A percentile compares a stretch with the other conserved stretches of the same genome.
These are phyloP conservation scores for Pythium brassicae DNA, from an alignment of 352 stramenopile species.

Conservation along the genomic window DNA sequence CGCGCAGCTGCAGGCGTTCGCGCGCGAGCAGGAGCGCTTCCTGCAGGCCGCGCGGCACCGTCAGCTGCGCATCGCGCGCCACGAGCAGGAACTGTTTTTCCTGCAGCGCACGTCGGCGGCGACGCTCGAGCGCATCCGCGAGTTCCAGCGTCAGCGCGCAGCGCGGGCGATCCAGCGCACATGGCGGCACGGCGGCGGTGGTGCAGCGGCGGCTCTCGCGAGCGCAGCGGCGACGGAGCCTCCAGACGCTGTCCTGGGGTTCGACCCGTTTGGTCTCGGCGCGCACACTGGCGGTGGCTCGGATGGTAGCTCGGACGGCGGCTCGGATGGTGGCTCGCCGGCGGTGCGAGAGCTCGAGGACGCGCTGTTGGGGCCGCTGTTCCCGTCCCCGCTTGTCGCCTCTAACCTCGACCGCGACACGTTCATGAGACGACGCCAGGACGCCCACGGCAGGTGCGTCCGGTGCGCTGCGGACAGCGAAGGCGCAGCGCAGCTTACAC, in stretches of 20 bases:
- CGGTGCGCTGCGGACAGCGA: not conserved
- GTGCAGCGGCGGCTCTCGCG: not conserved
- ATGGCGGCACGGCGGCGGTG: constrained; percentile 21
- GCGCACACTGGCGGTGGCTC: constrained; percentile 4
- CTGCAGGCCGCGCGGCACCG: constrained; percentile 34
- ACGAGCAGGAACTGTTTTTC: constrained; percentile 65
- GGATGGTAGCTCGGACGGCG: not conserved
- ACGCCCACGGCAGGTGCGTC: constrained; percentile 28
- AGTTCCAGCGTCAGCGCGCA: constrained; percentile 36
- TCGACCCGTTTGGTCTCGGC: constrained; percentile 27
- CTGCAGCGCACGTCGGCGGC: constrained; percentile 49
- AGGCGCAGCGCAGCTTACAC: not conserved
- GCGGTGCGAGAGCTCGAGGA: not conserved
- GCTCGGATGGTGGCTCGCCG: not conserved
- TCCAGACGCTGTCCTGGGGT: constrained; percentile 24
- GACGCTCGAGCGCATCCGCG: constrained; percentile 36
- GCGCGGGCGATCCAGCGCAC: constrained; percentile 38
- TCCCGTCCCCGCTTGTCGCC: not conserved
- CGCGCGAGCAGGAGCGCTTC: constrained; percentile 47
- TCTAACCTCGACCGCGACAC: constrained; percentile 8
- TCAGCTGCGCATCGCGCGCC: constrained; percentile 50
- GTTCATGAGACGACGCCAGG: constrained; percentile 20
- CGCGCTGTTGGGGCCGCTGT: constrained; percentile 8
- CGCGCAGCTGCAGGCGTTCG: constrained; percentile 38
- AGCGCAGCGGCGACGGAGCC: not conserved